Evolutionary conservation across 2,329 filamentous ascomycete genomes (phyloP).

Genomic region (Falciphora oryzae): DNA sequence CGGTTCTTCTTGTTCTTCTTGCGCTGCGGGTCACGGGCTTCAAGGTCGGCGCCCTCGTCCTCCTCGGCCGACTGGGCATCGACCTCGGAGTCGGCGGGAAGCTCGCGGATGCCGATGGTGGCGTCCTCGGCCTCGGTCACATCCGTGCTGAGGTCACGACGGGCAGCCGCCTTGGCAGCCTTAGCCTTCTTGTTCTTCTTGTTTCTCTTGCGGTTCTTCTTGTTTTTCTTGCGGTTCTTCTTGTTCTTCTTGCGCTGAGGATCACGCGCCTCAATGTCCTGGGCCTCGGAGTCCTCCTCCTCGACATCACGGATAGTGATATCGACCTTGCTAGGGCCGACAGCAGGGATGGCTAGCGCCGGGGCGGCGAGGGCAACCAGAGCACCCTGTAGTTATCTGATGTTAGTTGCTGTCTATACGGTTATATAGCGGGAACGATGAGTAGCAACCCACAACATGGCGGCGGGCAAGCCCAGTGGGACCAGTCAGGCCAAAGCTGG

Average conservation of each 20-base stretch:
- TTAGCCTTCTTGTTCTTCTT: conserved; percentile 5
- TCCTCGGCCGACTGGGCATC: neutral
- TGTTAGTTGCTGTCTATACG: too few species aligned
- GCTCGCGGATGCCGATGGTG: conserved; percentile 1
- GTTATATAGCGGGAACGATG: neutral
- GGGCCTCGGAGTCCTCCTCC: too few species aligned
- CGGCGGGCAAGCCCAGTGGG: conserved; percentile 18
- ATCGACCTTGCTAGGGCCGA: conserved; percentile 14
- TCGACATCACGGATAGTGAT: conserved; percentile 9
- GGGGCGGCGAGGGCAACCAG: conserved; percentile 23
- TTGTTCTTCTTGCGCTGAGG: conserved; percentile 16
- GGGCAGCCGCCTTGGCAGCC: too few species aligned
- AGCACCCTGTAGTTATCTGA: conserved; percentile 15
- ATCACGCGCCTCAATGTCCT: neutral
- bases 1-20: conserved; percentile 13
- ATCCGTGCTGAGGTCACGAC: neutral
- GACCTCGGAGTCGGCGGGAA: neutral
- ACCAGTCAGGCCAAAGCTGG: conserved; percentile 21
- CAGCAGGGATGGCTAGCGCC: conserved; percentile 18
- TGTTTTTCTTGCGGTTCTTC: conserved; percentile 8
- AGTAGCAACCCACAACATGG: conserved; percentile 10
- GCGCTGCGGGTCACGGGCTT: conserved; percentile 12
- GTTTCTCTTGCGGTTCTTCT: too few species aligned
- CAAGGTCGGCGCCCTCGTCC: conserved; percentile 7
- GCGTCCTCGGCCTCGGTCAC: neutral